These are phyloP conservation scores for Bipolaris zeicola DNA, from an alignment of 2,329 filamentous ascomycete genomes.

Conservation along the genomic window DNA sequence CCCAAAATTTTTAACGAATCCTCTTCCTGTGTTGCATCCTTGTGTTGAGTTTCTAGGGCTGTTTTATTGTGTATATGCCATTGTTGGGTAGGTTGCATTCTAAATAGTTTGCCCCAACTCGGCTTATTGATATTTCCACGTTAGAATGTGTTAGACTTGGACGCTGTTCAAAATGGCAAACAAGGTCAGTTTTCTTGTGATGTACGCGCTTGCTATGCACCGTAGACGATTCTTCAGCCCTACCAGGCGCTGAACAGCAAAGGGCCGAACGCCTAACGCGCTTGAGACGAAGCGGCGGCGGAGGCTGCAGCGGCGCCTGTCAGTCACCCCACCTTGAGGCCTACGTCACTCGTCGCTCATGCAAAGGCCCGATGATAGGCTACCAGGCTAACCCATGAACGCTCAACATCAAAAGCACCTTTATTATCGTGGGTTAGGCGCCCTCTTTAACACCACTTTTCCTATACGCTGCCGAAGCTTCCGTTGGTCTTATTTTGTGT, in stretches of 20 bases:
- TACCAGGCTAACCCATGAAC: conserved; percentile 1
- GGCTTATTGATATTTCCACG: conserved; percentile 4
- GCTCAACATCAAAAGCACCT: conserved; percentile 13
- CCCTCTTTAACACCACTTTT: conserved; percentile 3
- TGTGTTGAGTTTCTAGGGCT: conserved; percentile 6
- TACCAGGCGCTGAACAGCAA: conserved; percentile 11
- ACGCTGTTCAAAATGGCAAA: neutral
- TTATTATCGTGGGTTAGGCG: conserved; percentile 2
- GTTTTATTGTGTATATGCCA: conserved; percentile 16
- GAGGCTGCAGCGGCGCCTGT: conserved; percentile 14
- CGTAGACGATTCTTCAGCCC: conserved; percentile 23
- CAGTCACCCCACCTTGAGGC: conserved; percentile 18
- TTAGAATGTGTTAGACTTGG: conserved; percentile 8
- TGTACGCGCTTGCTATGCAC: conserved; percentile 1
- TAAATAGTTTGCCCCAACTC: conserved; percentile 15
- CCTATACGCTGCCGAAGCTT: conserved; percentile 4
- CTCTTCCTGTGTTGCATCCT: conserved; percentile 8
- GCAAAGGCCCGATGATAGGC: conserved; percentile 10
- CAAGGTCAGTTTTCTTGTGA: neutral
- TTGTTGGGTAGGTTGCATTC: conserved; percentile 13
- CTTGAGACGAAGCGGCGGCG: conserved; percentile 8
- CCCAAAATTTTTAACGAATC: conserved; percentile 7
- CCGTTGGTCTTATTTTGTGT: conserved; percentile 8
- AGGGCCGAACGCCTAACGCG: conserved; percentile 14
- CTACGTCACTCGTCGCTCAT: conserved; percentile 18